Base-by-base conservation (phyloP, 2,329 filamentous ascomycete genomes). In the Tolypocladium pustulatum region DNA sequence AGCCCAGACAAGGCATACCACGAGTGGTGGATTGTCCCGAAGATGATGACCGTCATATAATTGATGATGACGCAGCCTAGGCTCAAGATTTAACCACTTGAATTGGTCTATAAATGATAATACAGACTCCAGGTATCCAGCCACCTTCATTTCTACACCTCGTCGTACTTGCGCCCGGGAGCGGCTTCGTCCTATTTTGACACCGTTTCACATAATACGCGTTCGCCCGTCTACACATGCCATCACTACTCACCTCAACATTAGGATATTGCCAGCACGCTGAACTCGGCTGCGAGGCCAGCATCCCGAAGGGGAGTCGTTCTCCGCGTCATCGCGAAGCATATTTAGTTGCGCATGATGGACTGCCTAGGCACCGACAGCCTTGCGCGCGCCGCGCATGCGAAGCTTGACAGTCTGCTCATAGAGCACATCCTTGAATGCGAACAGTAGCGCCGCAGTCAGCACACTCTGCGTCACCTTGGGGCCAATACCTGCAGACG, bases 401-500 rank as follows among this genome's bases (percentile, higher is more conserved):
- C 90, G 81, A 37, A 91, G 82, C 66, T 79, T 83, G 56, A 93
- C 76, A 0, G 86, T 92, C 73, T 88, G 85, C 67, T 91, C 89
- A 71, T 97, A 99, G 7, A 99, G 81, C 8, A 91, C 90, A 71
- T 99, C 94, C 80, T 99, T 99, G 79, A 99, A 97, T 2, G 92
- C 94, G 71, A 99, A 99, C 60, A 99, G 78, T 75, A 97, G 91
- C 3, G 94, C 94, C 7, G 94, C 94, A 5, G 94, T 99, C 62
- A 99, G 82, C 53, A 97, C 94, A 70, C 92, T 97, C 77, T 99
- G 94, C 25, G 91, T 92, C 65, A 99, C 88, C 81, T 99, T 99
- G 65, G 94, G 91, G 27, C 87, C 91, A 69, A 99, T 96, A 57
- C 93, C 92, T 96, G 54, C 27, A 30, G 40, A 64, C 17, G 40